Evolutionary conservation across 257 asterid genomes (phyloP).

Genomic region (Salvia hispanica): DNA sequence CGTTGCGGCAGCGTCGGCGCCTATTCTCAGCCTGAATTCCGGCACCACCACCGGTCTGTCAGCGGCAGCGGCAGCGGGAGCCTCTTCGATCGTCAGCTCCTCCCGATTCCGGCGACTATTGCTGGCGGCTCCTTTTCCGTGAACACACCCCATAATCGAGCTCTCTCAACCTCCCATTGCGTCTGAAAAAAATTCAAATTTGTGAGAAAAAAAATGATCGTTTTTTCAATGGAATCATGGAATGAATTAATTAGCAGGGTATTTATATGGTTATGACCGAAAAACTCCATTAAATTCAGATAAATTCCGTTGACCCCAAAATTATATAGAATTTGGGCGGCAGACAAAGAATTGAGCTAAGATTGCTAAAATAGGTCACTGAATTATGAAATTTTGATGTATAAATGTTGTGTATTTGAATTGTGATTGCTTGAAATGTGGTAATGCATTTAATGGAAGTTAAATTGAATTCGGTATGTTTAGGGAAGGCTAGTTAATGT

Average conservation of each 20-base stretch:
- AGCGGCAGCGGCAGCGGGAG: constrained; percentile 13
- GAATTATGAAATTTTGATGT: too few species aligned
- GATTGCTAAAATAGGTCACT: too few species aligned
- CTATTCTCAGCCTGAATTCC: constrained; percentile 41
- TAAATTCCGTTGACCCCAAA: neutral
- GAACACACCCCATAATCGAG: constrained; percentile 61
- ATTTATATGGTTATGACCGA: constrained; percentile 26
- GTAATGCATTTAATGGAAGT: too few species aligned
- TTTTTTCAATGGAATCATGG: constrained; percentile 13
- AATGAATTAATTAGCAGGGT: constrained; percentile 12
- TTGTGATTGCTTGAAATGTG: too few species aligned
- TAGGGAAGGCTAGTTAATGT: too few species aligned
- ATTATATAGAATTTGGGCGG: too few species aligned
- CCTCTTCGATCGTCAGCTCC: too few species aligned
- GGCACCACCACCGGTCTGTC: constrained; percentile 24
- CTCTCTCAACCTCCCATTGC: constrained; percentile 25
- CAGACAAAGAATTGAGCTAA: too few species aligned
- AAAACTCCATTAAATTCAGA: too few species aligned
- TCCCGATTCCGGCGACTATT: constrained; percentile 29
- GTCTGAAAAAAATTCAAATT: constrained; percentile 2
- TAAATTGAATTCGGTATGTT: too few species aligned
- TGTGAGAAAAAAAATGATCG: neutral
- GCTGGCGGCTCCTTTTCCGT: constrained; percentile 39
- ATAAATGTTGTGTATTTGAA: too few species aligned
- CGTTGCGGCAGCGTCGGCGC: constrained; percentile 23